These are phyloP conservation scores for Claviceps sorghi DNA, from an alignment of 2,329 filamentous ascomycete species.

Conservation along the genomic window DNA sequence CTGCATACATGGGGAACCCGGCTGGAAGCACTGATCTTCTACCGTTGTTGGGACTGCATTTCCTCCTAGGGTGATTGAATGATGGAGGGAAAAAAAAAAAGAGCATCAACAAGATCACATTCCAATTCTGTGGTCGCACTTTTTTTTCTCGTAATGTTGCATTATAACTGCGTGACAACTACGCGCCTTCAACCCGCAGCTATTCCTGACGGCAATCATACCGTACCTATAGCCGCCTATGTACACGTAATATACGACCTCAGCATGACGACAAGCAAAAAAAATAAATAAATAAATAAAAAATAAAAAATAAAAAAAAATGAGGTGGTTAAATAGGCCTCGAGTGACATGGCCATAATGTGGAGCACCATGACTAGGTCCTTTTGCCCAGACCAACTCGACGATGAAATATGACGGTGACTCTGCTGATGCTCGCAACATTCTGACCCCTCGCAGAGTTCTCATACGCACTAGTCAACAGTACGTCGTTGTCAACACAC, in stretches of 20 bases:
- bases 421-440: neutral
- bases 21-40: constrained; percentile 27
- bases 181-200: neutral
- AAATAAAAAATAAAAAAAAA: too few relatives aligned
- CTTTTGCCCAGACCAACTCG: neutral
- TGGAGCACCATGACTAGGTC: neutral
- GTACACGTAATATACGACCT: neutral
- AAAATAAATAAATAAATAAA: too few relatives aligned
- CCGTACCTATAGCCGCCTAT: neutral
- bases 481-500: neutral
- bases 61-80: constrained; percentile 33
- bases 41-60: constrained; percentile 29
- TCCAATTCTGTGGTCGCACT: constrained; percentile 5
- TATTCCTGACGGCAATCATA: neutral
- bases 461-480: neutral
- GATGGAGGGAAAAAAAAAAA: constrained; percentile 19
- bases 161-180: neutral
- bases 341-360: neutral
- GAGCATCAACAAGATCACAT: constrained; percentile 25
- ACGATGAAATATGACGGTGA: neutral
- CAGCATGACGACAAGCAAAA: neutral
- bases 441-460: neutral
- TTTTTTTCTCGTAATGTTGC: neutral
- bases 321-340: neutral
- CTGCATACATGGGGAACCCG: constrained; percentile 27